Percentiles rank a stretch among this genome's conserved stretches.
phyloP scores from a whole-genome alignment of 768 basidiomycete species.

The Lactifluus subvellereus region DNA sequence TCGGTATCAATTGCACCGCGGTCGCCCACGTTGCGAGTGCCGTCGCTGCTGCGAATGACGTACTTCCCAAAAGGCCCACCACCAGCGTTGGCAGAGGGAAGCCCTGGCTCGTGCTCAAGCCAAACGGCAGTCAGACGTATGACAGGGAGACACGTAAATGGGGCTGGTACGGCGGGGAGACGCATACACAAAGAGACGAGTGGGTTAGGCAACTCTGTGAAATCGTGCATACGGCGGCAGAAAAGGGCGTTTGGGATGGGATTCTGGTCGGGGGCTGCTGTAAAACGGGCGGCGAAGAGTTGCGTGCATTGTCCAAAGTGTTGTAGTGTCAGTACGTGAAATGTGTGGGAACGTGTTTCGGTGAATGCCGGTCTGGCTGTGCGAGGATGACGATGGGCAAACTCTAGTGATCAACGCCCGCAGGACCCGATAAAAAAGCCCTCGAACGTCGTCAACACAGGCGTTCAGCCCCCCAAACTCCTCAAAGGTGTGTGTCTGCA shows the following conservation, averaged over 20 bases:
- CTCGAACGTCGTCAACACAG: slow-evolving; percentile 37
- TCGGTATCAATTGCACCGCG: slow-evolving; percentile 74
- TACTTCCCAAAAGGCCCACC: background rate
- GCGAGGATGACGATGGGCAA: background rate
- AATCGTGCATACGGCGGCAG: slow-evolving; percentile 26
- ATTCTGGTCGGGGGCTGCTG: slow-evolving; percentile 69
- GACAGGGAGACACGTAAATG: slow-evolving; percentile 44
- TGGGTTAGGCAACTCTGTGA: slow-evolving; percentile 37
- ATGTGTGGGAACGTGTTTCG: slow-evolving; percentile 7
- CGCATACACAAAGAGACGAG: slow-evolving; percentile 22
- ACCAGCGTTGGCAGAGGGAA: slow-evolving; percentile 19
- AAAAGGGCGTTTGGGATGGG: slow-evolving; percentile 39
- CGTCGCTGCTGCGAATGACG: slow-evolving; percentile 35
- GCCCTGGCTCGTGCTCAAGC: slow-evolving; percentile 64
- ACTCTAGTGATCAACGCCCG: slow-evolving; percentile 19
- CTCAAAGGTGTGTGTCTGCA: slow-evolving; percentile 37
- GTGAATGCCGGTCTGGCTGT: slow-evolving; percentile 15
- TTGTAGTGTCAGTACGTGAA: background rate
- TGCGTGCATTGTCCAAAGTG: slow-evolving; percentile 27
- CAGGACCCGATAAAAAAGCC: slow-evolving; percentile 18
- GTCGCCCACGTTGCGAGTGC: slow-evolving; percentile 40
- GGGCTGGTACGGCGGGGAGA: slow-evolving; percentile 25
- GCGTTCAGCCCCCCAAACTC: slow-evolving; percentile 35
- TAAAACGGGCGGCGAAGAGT: slow-evolving; percentile 50
- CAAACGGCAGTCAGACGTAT: slow-evolving; percentile 60